Base-by-base conservation (phyloP, 495 filamentous ascomycete genomes). In the Hypoxylon rickii region DNA sequence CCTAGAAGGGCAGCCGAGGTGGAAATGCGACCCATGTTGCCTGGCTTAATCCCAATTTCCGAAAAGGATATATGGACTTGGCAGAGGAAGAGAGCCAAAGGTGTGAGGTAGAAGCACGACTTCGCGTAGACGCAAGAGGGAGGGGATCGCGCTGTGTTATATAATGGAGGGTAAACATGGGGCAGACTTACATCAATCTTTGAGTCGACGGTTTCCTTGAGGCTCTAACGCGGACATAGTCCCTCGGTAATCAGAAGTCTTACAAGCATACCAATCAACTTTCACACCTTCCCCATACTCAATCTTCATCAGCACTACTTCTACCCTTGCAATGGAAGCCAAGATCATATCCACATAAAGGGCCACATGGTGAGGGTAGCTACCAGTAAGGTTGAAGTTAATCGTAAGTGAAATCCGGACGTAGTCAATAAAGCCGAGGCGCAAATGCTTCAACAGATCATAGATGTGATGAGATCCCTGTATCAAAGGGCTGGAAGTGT, bases 1-100 rank as follows among this genome's bases (percentile, higher is more conserved):
- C 58, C 65, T 18, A 62, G 52, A 29, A 68, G 42, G 51, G 41
- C 46, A 15, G 53, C 26, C 13, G 51, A 34, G n/a, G 60, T 55
- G 19, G 43, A 22, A 17, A 54, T 31, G 19, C 47, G 48, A 46
- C 58, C 50, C 65, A 63, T 68, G 3, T 47, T 68, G 12, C 15
- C 43, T 64, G 33, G n/a, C 38, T 21, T 16, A 19, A 37, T 45
- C 44, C 45, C 15, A 36, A 17, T 41, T 21, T 38, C 42, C 48
- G 46, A n/a, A 26, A 24, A 33, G 37, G 7, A 36, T 43, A 44
- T 48, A 34, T 17, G 16, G 43, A 32, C 18, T 43, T 2, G 29
- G 34, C 16, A 24, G 42, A 37, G 33, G 32, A 8, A 40, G 19
- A 48, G 32, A 26, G 43, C 16, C 41, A 36, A 37, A 42, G 3